Conservation (phyloP, 1,284 basidiomycete species). For the Sutorius eximius region DNA sequence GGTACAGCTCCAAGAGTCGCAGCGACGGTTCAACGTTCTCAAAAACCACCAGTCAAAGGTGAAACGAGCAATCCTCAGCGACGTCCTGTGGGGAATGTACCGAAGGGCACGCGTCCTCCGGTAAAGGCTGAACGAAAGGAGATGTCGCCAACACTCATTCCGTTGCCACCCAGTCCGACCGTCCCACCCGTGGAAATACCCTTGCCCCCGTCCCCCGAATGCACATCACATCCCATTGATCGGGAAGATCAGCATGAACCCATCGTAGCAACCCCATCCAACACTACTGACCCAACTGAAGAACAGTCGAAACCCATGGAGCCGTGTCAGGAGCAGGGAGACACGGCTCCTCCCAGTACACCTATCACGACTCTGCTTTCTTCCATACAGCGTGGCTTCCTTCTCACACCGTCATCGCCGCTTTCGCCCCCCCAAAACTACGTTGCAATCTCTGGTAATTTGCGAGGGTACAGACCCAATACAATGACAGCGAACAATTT, state of each 20-base stretch:
- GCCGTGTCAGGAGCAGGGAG: conserved; percentile 2
- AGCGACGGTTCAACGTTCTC: conserved; percentile 9
- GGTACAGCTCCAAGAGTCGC: neutral
- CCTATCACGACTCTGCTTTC: conserved; percentile 68
- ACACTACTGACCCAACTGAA: neutral
- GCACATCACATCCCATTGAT: conserved; percentile 1
- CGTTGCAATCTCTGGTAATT: conserved; percentile 20
- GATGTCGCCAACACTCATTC: conserved; percentile 25
- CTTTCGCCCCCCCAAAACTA: conserved; percentile 58
- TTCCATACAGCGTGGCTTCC: conserved; percentile 68
- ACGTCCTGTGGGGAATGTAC: conserved; percentile 8
- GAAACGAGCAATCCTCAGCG: conserved; percentile 11
- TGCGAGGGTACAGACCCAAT: conserved; percentile 29
- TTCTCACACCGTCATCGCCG: conserved; percentile 59
- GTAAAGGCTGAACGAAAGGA: conserved; percentile 17
- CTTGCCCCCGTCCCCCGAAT: conserved; percentile 31
- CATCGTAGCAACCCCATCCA: neutral
- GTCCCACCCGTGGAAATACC: conserved; percentile 24
- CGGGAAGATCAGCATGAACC: conserved; percentile 6
- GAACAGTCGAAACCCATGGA: neutral
- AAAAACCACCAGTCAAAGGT: conserved; percentile 13
- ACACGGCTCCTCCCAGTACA: conserved; percentile 40
- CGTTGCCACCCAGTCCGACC: conserved; percentile 34
- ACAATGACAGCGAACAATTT: neutral
- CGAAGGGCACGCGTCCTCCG: conserved; percentile 15